Percentiles rank a stretch among this genome's conserved stretches.
These are phyloP conservation scores for Pyrenula massariospora DNA, from an alignment of 495 filamentous ascomycete species.

Conservation along the genomic window DNA sequence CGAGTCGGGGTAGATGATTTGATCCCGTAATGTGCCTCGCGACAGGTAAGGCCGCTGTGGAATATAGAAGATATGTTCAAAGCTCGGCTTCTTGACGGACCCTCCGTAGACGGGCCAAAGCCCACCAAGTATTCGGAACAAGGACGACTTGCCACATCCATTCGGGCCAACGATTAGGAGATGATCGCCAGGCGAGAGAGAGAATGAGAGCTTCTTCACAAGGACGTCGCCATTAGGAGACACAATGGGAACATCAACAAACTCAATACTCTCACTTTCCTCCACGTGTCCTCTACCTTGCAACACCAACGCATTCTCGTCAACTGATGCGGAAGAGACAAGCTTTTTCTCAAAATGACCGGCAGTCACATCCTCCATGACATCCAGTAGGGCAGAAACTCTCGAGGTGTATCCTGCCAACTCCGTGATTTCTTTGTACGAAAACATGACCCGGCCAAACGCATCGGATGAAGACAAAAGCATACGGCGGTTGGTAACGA, in stretches of 20 bases:
- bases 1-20: constrained; percentile 94
- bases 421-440: constrained; percentile 94
- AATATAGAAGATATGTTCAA: constrained; percentile 93
- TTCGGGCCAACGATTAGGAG: constrained; percentile 93
- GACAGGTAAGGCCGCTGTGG: constrained; percentile 91
- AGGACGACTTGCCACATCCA: constrained; percentile 88
- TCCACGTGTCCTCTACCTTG: constrained; percentile 63
- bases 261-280: constrained; percentile 74
- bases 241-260: constrained; percentile 89
- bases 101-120: constrained; percentile 99
- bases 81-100: constrained; percentile 76
- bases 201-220: constrained; percentile 72
- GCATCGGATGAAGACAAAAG: constrained; percentile 87
- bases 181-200: constrained; percentile 74
- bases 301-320: constrained; percentile 68
- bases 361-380: constrained; percentile 83
- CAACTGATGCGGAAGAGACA: constrained; percentile 72
- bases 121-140: constrained; percentile 92
- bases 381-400: constrained; percentile 76
- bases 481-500: constrained; percentile 89
- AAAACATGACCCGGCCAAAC: constrained; percentile 95
- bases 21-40: constrained; percentile 77
- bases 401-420: constrained; percentile 88
- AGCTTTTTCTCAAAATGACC: constrained; percentile 93
- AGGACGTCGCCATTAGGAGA: constrained; percentile 92